Base-by-base conservation (phyloP, 73 alveolate species). In the Stentor roeselii region DNA sequence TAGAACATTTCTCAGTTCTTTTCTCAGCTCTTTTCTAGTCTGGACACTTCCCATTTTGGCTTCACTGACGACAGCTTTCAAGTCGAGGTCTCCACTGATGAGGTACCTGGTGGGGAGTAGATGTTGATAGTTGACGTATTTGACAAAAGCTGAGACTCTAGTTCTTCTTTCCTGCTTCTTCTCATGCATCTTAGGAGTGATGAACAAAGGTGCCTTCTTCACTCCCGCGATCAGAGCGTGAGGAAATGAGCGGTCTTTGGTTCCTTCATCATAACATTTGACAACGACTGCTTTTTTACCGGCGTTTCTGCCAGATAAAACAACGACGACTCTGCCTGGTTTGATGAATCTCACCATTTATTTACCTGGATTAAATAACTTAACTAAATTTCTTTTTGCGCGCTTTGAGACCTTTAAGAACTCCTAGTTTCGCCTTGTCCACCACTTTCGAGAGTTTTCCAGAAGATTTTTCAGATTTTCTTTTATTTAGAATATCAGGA, bases 41-140 rank as follows among this genome's bases (percentile, higher is more conserved):
- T 85, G 91, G 50, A 41, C 40, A 84, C 82, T 86, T 14, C 84
- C 83, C 60, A 88, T 61, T 60, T 82, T 60, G 39, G 60, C 94
- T 77, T 88, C 90, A 60, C 86, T 77, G 84, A 88, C 89, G 15
- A 74, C 86, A 88, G 84, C 76, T 78, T 88, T 86, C 27, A 88
- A 84, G 74, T 88, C 86, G 89, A 88, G 30, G 27, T 88, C 94
- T 36, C 82, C 37, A 38, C 86, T 83, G 50, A 88, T 86, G 42
- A 60, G 82, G 90, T 92, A 92, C 37, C 97, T 84, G 74, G 97
- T 92, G 61, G 95, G 95, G 88, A 92, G 83, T 82, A 92, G 60
- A 91, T 92, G 97, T 88, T 92, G 85, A 92, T 89, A 90, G 93
- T 92, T 92, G 86, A 92, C 93, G 82, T 83, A 83, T 90, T 89